These are phyloP conservation scores for Cinchona pubescens DNA, from an alignment of 257 asterid genomes.

Conservation along the genomic window DNA sequence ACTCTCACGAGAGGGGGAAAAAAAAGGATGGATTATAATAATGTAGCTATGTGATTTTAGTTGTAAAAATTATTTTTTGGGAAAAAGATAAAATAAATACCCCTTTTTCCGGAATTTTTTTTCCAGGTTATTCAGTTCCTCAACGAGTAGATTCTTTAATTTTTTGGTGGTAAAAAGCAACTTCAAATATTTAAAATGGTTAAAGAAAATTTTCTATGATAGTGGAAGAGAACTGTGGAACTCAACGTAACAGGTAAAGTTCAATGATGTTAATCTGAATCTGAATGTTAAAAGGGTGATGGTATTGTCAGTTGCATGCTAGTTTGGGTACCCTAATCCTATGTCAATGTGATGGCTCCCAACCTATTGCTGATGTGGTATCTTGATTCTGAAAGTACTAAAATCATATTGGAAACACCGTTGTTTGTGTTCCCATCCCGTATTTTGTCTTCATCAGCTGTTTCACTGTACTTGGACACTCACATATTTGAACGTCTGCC, in stretches of 20 bases:
- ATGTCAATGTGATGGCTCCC: background rate
- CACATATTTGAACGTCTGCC: background rate
- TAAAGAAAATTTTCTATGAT: background rate
- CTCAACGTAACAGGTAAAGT: background rate
- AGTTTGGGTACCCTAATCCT: background rate
- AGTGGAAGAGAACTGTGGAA: background rate
- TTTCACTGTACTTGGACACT: background rate
- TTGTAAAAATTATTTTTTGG: background rate
- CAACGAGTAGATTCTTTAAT: too few relatives aligned
- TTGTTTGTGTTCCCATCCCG: background rate
- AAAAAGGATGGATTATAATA: background rate
- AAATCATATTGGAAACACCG: background rate
- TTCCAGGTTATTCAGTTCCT: too few relatives aligned
- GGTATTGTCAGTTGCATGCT: background rate
- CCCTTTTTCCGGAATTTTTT: too few relatives aligned
- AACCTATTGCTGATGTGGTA: background rate
- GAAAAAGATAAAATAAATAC: background rate
- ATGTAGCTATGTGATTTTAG: background rate
- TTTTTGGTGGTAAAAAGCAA: background rate
- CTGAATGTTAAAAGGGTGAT: background rate
- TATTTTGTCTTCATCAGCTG: background rate
- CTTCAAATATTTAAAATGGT: background rate
- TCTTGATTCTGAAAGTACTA: background rate
- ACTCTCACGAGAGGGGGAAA: background rate
- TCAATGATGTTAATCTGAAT: background rate